Percentiles rank a stretch among this genome's conserved stretches.
Evolutionary conservation across 495 filamentous ascomycete genomes (phyloP).

Genomic region (Thermochaetoides thermophila): DNA sequence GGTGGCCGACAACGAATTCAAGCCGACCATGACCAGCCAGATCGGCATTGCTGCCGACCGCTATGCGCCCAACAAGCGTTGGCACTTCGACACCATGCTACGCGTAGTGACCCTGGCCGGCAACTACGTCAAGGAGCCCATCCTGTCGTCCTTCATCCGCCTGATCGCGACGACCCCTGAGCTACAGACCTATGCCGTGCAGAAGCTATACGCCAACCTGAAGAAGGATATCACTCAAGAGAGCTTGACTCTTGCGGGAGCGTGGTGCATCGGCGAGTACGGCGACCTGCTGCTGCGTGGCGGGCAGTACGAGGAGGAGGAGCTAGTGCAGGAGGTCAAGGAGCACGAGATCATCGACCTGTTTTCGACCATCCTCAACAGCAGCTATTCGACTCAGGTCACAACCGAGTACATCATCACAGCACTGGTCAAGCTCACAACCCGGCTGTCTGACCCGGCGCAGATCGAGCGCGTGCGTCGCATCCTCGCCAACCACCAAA

Average conservation of each 20-base stretch:
- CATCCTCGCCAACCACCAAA: constrained; percentile 56
- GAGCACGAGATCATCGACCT: constrained; percentile 84
- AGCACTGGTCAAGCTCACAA: constrained; percentile 87
- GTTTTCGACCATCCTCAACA: constrained; percentile 81
- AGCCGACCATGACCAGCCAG: constrained; percentile 90
- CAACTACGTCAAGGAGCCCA: constrained; percentile 94
- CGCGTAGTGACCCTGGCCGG: constrained; percentile 89
- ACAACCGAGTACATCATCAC: constrained; percentile 93
- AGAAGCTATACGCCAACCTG: constrained; percentile 78
- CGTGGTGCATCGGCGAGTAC: constrained; percentile 99
- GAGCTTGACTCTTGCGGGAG: constrained; percentile 77
- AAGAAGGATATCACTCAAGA: constrained; percentile 97
- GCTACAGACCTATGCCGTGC: constrained; percentile 87
- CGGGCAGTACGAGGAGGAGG: constrained; percentile 90
- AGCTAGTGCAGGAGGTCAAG: constrained; percentile 76
- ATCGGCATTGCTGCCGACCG: constrained; percentile 94
- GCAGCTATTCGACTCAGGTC: constrained; percentile 77
- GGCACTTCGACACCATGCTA: constrained; percentile 96
- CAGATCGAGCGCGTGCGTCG: constrained; percentile 76
- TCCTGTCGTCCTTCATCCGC: constrained; percentile 88
- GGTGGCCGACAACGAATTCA: constrained; percentile 96
- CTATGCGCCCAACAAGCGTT: constrained; percentile 90
- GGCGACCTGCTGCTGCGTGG: constrained; percentile 76
- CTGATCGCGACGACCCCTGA: constrained; percentile 91
- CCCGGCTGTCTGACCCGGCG: constrained; percentile 63